Evolutionary conservation across 1,284 basidiomycete genomes (phyloP).

Genomic region (Ceratobasidium papillatum): DNA sequence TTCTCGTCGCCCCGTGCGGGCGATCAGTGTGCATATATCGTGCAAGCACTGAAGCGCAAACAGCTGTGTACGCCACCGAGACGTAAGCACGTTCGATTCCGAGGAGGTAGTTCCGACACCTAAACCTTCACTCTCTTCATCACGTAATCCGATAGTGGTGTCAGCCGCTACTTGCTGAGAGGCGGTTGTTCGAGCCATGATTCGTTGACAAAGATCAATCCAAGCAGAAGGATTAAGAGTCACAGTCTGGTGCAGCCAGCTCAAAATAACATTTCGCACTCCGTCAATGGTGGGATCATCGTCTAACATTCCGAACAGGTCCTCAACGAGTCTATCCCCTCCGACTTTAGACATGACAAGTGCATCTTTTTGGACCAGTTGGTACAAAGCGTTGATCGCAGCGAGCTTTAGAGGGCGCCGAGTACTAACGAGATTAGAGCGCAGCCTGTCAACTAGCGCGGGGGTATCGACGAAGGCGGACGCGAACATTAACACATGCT

Average conservation of each 20-base stretch:
- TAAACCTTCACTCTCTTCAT: constrained; percentile 92
- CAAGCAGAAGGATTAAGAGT: constrained; percentile 93
- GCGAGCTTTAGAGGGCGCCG: constrained; percentile 89
- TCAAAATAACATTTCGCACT: constrained; percentile 90
- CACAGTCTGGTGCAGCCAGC: constrained; percentile 96
- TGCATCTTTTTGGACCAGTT: constrained; percentile 96
- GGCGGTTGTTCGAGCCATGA: constrained; percentile 89
- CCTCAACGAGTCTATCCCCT: constrained; percentile 92
- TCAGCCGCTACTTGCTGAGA: constrained; percentile 71
- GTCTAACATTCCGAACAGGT: constrained; percentile 94
- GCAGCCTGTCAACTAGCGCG: constrained; percentile 77
- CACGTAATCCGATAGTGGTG: constrained; percentile 65
- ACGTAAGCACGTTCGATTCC: constrained; percentile 58
- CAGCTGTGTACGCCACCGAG: constrained; percentile 95
- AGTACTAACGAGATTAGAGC: constrained; percentile 78
- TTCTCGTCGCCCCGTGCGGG: constrained; percentile 75
- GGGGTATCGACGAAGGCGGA: constrained; percentile 83
- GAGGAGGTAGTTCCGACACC: constrained; percentile 60
- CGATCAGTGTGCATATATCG: constrained; percentile 83
- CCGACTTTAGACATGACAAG: constrained; percentile 91
- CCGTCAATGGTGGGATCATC: constrained; percentile 95
- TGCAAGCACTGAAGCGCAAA: constrained; percentile 95
- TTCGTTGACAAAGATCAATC: constrained; percentile 97
- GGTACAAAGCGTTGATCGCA: constrained; percentile 94
- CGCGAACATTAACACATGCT: constrained; percentile 97